A percentile compares a stretch with the other conserved stretches of the same genome.
Evolutionary conservation across 1,284 basidiomycete genomes (phyloP).

Genomic region (Rhizoctonia solani): DNA sequence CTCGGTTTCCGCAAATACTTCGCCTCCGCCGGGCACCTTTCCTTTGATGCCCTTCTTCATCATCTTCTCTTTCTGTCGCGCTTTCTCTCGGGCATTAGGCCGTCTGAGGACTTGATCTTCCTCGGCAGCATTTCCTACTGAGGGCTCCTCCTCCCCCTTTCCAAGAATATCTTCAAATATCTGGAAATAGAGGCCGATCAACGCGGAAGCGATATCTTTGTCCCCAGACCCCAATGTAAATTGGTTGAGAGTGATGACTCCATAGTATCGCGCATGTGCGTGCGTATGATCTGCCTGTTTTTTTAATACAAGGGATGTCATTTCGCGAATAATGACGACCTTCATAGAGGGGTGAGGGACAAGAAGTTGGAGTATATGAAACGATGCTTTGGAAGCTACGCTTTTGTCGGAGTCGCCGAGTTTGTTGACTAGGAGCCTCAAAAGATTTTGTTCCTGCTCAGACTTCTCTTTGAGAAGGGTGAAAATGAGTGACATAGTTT

Average conservation of each 20-base stretch:
- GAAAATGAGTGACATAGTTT: slow-evolving; percentile 70
- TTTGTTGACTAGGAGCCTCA: slow-evolving; percentile 93
- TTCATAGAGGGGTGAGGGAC: slow-evolving; percentile 97
- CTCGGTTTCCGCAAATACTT: slow-evolving; percentile 73
- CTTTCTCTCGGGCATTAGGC: slow-evolving; percentile 46
- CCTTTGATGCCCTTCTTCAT: slow-evolving; percentile 45
- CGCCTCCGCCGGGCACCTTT: slow-evolving; percentile 52
- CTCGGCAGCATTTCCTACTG: slow-evolving; percentile 49
- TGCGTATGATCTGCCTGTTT: slow-evolving; percentile 51
- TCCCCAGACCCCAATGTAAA: slow-evolving; percentile 78
- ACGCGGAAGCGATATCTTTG: slow-evolving; percentile 74
- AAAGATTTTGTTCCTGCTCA: slow-evolving; percentile 96
- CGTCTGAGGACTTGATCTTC: slow-evolving; percentile 42
- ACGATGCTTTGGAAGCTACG: slow-evolving; percentile 87
- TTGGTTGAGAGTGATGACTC: slow-evolving; percentile 93
- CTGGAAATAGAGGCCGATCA: slow-evolving; percentile 94
- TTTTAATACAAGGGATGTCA: slow-evolving; percentile 67
- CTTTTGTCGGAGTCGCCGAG: slow-evolving; percentile 89
- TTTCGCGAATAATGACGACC: slow-evolving; percentile 83
- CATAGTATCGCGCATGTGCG: slow-evolving; percentile 83
- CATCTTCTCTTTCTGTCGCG: slow-evolving; percentile 45
- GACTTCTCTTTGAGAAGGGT: slow-evolving; percentile 86
- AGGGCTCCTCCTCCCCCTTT: slow-evolving; percentile 42
- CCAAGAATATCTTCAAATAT: slow-evolving; percentile 85
- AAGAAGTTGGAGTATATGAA: slow-evolving; percentile 86